Evolutionary conservation across 2,329 filamentous ascomycete species (phyloP).

Genomic region (Simplicillium sp.): DNA sequence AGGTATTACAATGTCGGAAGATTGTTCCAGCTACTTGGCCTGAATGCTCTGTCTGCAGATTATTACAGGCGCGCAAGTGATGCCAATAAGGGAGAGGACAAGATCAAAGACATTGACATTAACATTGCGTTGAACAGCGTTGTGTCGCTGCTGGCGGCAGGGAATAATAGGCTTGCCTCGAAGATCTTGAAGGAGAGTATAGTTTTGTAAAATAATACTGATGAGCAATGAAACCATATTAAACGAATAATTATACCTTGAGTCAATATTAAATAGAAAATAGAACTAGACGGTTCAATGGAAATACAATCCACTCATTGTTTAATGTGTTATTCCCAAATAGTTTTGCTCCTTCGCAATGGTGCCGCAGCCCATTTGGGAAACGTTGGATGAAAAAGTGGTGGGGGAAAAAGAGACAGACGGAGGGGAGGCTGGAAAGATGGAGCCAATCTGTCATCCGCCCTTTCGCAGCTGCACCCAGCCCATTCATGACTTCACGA

Average conservation of each 20-base stretch:
- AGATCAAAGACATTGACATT: conserved; percentile 14
- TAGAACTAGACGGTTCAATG: too few relatives aligned
- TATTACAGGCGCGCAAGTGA: conserved; percentile 48
- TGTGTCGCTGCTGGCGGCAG: conserved; percentile 18
- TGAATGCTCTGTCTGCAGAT: conserved; percentile 50
- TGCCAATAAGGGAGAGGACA: conserved; percentile 2
- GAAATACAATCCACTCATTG: background rate
- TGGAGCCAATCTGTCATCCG: too few relatives aligned
- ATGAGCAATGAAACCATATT: background rate
- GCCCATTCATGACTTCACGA: too few relatives aligned
- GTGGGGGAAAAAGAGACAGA: background rate
- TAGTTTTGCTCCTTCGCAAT: background rate
- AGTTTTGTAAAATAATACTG: conserved; percentile 7
- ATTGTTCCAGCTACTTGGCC: conserved; percentile 25
- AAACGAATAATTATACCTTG: background rate
- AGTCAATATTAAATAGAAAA: too few relatives aligned
- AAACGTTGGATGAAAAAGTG: background rate
- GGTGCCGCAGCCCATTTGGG: too few relatives aligned
- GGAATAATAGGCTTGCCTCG: conserved; percentile 17
- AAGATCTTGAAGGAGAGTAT: conserved; percentile 17
- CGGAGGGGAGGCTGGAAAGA: too few relatives aligned
- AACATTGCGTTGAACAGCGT: conserved; percentile 22
- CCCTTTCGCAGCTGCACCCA: too few relatives aligned
- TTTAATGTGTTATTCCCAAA: background rate
- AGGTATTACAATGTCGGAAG: conserved; percentile 28